Evolutionary conservation across 257 asterid genomes (phyloP).

Genomic region (Solanum sejunctum): DNA sequence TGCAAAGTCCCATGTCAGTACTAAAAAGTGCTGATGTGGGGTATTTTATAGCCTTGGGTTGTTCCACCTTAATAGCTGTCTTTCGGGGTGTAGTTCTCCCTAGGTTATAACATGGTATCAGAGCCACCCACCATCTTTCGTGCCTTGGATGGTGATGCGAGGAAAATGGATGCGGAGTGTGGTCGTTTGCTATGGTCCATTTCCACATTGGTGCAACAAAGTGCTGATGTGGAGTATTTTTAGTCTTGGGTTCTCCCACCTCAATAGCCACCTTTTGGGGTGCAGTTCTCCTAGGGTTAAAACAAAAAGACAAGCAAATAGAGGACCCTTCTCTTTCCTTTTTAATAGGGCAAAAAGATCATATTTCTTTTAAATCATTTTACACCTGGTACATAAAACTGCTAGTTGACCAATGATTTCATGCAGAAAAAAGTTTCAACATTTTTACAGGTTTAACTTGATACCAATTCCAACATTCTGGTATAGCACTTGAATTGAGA

Average conservation of each 20-base stretch:
- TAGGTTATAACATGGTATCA: background rate
- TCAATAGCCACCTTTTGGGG: background rate
- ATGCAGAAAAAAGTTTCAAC: background rate
- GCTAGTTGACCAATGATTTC: background rate
- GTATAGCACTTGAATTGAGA: background rate
- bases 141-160: too few relatives aligned
- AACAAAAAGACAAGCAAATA: background rate
- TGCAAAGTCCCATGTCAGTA: background rate
- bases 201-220: background rate
- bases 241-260: background rate
- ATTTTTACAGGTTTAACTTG: background rate
- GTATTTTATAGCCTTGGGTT: background rate
- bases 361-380: background rate
- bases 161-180: too few relatives aligned
- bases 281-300: background rate
- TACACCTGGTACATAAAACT: background rate
- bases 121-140: too few relatives aligned
- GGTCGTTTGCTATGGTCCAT: background rate
- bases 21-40: background rate
- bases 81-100: background rate
- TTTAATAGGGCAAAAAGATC: background rate
- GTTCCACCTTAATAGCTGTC: background rate
- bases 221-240: background rate
- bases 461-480: background rate
- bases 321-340: background rate